A percentile compares a stretch with the other conserved stretches of the same genome.
Conservation (phyloP, 2,329 filamentous ascomycete species). For the Colletotrichum sp. region DNA sequence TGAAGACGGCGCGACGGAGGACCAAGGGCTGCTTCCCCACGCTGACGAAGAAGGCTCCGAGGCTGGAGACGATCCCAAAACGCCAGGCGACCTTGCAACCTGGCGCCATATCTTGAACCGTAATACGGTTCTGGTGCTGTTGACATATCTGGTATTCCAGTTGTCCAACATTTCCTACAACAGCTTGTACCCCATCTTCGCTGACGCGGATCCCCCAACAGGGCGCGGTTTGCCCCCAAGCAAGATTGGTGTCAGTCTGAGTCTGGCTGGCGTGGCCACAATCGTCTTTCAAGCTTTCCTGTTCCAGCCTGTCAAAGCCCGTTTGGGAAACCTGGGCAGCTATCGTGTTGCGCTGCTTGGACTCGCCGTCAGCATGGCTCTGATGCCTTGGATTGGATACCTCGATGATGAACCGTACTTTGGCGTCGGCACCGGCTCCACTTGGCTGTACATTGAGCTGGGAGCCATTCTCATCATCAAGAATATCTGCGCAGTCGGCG, state of each 20-base stretch:
- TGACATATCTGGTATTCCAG: conserved; percentile 92
- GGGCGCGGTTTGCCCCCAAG: conserved; percentile 78
- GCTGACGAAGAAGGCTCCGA: conserved; percentile 48
- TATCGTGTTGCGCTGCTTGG: conserved; percentile 81
- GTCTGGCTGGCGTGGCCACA: conserved; percentile 82
- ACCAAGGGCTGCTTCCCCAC: conserved; percentile 26
- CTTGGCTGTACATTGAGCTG: conserved; percentile 82
- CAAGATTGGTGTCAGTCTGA: conserved; percentile 85
- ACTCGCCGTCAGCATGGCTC: conserved; percentile 79
- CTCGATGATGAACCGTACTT: conserved; percentile 61
- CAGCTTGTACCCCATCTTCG: conserved; percentile 93
- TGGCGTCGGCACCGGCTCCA: conserved; percentile 65
- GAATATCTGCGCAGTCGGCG: conserved; percentile 88
- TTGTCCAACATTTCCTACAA: conserved; percentile 95
- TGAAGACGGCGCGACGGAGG: conserved; percentile 10
- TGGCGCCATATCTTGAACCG: conserved; percentile 72
- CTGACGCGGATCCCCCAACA: conserved; percentile 73
- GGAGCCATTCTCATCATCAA: conserved; percentile 83
- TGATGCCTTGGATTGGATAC: conserved; percentile 92
- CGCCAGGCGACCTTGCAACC: conserved; percentile 54
- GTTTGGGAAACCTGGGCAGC: conserved; percentile 83
- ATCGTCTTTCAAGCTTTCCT: conserved; percentile 89
- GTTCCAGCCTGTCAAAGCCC: conserved; percentile 79
- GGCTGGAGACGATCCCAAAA: conserved; percentile 52
- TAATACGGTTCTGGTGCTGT: conserved; percentile 81